Percentiles rank a stretch among this genome's conserved stretches.
Evolutionary conservation across 2,329 filamentous ascomycete genomes (phyloP).

Genomic region (Fusarium foetens): DNA sequence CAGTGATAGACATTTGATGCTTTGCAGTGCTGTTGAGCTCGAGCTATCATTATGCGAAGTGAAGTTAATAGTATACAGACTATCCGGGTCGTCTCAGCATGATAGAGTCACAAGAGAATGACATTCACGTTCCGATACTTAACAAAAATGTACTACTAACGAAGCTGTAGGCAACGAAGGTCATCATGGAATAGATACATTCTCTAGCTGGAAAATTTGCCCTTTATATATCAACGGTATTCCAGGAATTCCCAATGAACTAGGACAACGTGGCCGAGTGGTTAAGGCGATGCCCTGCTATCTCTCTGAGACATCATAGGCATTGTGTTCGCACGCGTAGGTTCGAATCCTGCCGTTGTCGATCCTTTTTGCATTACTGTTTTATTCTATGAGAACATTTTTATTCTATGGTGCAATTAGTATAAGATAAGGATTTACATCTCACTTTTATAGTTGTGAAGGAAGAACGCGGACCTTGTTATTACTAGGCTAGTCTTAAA

Average conservation of each 20-base stretch:
- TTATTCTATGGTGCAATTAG: not conserved
- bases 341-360: conserved; percentile 36
- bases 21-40: not conserved
- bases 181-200: not conserved
- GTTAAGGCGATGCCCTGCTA: conserved; percentile 36
- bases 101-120: not conserved
- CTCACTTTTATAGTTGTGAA: not conserved
- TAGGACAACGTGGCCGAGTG: conserved; percentile 31
- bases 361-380: not conserved
- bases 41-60: not conserved
- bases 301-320: conserved; percentile 24
- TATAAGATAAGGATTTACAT: too few species aligned
- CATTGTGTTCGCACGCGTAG: conserved; percentile 36
- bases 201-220: accelerated
- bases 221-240: not conserved
- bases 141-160: not conserved
- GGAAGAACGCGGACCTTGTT: not conserved
- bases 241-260: accelerated
- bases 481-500: not conserved
- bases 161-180: not conserved
- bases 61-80: not conserved
- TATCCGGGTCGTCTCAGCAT: not conserved
- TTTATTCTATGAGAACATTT: not conserved
- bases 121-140: not conserved
- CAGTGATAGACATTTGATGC: not conserved